Conservation (phyloP, 2,329 filamentous ascomycete genomes). For the Pezicula radicicola region DNA sequence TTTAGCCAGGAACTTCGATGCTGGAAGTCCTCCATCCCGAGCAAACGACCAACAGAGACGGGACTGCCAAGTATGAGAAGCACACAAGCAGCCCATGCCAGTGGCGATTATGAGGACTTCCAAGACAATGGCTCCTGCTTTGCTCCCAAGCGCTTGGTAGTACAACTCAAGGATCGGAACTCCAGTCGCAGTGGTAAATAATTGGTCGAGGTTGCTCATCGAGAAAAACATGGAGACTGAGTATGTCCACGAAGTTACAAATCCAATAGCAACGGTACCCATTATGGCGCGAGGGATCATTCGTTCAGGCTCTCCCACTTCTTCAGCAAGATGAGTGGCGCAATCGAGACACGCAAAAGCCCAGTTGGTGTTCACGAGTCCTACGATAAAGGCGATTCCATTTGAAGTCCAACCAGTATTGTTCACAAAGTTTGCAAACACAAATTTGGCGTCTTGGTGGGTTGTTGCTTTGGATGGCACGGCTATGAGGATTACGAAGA, state of each 20-base stretch:
- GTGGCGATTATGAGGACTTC: conserved; percentile 39
- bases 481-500: conserved; percentile 43
- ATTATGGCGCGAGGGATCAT: conserved; percentile 35
- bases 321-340: conserved; percentile 47
- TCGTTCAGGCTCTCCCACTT: conserved; percentile 42
- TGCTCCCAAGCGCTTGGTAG: conserved; percentile 37
- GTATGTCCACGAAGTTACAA: conserved; percentile 46
- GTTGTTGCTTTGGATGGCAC: conserved; percentile 43
- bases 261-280: conserved; percentile 46
- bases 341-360: conserved; percentile 45
- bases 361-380: conserved; percentile 45
- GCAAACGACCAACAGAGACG: conserved; percentile 40
- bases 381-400: conserved; percentile 47
- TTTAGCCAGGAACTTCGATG: conserved; percentile 22
- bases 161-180: conserved; percentile 45
- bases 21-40: conserved; percentile 39
- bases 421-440: conserved; percentile 50
- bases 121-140: conserved; percentile 37
- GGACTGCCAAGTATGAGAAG: conserved; percentile 25
- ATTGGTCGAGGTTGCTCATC: conserved; percentile 42
- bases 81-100: conserved; percentile 30
- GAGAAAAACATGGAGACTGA: conserved; percentile 49
- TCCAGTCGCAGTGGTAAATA: conserved; percentile 37
- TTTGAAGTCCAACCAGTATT: conserved; percentile 47
- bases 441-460: conserved; percentile 43